Evolutionary conservation across 768 basidiomycete species (phyloP).

Genomic region (Suillus clintonianus): DNA sequence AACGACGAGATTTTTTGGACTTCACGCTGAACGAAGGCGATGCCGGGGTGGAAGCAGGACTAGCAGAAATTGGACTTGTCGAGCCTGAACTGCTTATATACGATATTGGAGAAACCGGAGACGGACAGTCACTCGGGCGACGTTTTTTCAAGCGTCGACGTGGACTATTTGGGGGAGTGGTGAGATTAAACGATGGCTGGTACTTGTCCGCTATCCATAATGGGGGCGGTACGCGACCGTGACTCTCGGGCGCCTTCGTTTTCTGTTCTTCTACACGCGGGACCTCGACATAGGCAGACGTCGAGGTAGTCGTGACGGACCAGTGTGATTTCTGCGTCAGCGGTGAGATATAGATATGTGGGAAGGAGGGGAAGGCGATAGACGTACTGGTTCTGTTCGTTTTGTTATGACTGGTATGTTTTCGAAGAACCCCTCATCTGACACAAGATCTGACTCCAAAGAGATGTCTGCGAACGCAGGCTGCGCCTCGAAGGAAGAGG

Average conservation of each 20-base stretch:
- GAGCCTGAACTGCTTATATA: neutral
- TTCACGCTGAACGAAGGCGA: conserved; percentile 19
- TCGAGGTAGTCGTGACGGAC: conserved; percentile 36
- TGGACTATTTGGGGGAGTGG: conserved; percentile 18
- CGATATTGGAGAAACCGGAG: conserved; percentile 1
- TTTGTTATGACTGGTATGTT: neutral
- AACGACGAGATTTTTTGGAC: conserved; percentile 11
- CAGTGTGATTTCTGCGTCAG: conserved; percentile 34
- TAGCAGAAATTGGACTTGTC: conserved; percentile 3
- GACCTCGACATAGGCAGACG: conserved; percentile 31
- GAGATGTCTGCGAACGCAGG: conserved; percentile 15
- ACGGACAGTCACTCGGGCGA: conserved; percentile 16
- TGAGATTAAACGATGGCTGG: conserved; percentile 11
- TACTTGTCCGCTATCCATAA: conserved; percentile 2
- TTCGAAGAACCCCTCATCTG: conserved; percentile 18
- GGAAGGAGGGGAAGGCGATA: neutral
- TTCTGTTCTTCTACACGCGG: neutral
- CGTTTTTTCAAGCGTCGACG: conserved; percentile 33
- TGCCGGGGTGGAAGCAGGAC: neutral
- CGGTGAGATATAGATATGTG: neutral
- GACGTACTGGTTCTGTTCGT: conserved; percentile 18
- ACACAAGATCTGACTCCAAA: conserved; percentile 23
- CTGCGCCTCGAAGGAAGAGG: conserved; percentile 15
- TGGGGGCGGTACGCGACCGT: neutral
- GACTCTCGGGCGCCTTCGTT: neutral